A percentile compares a stretch with the other conserved stretches of the same genome.
Conservation (phyloP, 176 grass and related monocot species). For the Calamus simplicifolius region DNA sequence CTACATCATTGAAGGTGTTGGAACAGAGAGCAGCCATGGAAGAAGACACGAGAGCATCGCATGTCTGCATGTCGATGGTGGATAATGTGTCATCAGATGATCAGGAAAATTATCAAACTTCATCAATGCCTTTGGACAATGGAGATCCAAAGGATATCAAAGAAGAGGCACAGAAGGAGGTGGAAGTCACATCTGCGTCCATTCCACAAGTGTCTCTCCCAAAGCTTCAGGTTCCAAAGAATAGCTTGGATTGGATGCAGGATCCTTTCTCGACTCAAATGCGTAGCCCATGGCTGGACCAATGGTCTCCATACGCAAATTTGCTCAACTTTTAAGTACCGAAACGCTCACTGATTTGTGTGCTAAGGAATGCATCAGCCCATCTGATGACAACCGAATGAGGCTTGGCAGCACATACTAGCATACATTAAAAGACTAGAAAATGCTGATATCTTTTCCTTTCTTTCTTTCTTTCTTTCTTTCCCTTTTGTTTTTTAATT, state of each 20-base stretch:
- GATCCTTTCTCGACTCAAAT: conserved; percentile 50
- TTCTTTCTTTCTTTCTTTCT: too few relatives aligned
- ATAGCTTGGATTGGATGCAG: conserved; percentile 48
- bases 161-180: conserved; percentile 34
- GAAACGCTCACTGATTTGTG: too few relatives aligned
- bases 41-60: conserved; percentile 16
- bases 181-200: conserved; percentile 21
- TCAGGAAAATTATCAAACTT: conserved; percentile 25
- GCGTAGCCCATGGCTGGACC: conserved; percentile 72
- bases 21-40: conserved; percentile 60
- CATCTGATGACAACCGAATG: too few relatives aligned
- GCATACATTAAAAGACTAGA: too few relatives aligned
- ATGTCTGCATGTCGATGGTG: conserved; percentile 6
- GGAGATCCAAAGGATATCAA: conserved; percentile 1
- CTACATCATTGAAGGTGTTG: conserved; percentile 70
- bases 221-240: conserved; percentile 25
- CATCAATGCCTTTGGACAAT: conserved; percentile 1
- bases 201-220: conserved; percentile 17
- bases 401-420: too few relatives aligned
- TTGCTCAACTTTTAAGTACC: conserved; percentile 31
- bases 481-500: too few relatives aligned
- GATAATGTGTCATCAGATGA: conserved; percentile 37
- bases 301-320: conserved; percentile 44
- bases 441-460: too few relatives aligned
- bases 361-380: too few relatives aligned